These are phyloP conservation scores for Venturiaceae sp. DNA, from an alignment of 2,329 filamentous ascomycete genomes.

Conservation along the genomic window DNA sequence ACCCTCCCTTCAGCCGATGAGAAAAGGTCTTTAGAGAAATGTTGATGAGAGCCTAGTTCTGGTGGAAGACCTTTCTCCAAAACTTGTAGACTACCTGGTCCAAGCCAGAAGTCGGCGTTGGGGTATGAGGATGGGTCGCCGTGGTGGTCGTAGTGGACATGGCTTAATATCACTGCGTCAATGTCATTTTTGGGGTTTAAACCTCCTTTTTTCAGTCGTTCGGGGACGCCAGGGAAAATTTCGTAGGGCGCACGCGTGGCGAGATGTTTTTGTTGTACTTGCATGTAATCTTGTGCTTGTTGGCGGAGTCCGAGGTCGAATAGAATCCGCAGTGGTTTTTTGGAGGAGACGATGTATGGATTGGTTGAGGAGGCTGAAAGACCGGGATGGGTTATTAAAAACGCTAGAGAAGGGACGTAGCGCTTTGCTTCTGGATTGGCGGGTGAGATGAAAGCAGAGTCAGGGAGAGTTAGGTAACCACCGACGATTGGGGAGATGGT, in stretches of 20 bases:
- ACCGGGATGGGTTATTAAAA: constrained; percentile 40
- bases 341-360: constrained; percentile 5
- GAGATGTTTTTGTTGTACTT: constrained; percentile 35
- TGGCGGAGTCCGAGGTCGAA: constrained; percentile 46
- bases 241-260: constrained; percentile 34
- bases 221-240: constrained; percentile 33
- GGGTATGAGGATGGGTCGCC: constrained; percentile 45
- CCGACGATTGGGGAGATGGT: constrained; percentile 21
- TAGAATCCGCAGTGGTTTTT: constrained; percentile 28
- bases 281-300: constrained; percentile 32
- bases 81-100: constrained; percentile 34
- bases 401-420: constrained; percentile 44
- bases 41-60: constrained; percentile 23
- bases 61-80: constrained; percentile 19
- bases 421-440: constrained; percentile 31
- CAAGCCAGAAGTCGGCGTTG: constrained; percentile 40
- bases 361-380: constrained; percentile 5
- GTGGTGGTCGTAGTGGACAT: constrained; percentile 49
- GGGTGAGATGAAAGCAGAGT: constrained; percentile 35
- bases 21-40: constrained; percentile 35
- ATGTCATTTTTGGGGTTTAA: constrained; percentile 22
- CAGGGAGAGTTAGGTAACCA: constrained; percentile 35
- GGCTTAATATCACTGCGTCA: constrained; percentile 37
- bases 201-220: constrained; percentile 11
- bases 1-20: constrained; percentile 30